Evolutionary conservation across 2,329 filamentous ascomycete genomes (phyloP).

Genomic region (Hypoxylon sp.): DNA sequence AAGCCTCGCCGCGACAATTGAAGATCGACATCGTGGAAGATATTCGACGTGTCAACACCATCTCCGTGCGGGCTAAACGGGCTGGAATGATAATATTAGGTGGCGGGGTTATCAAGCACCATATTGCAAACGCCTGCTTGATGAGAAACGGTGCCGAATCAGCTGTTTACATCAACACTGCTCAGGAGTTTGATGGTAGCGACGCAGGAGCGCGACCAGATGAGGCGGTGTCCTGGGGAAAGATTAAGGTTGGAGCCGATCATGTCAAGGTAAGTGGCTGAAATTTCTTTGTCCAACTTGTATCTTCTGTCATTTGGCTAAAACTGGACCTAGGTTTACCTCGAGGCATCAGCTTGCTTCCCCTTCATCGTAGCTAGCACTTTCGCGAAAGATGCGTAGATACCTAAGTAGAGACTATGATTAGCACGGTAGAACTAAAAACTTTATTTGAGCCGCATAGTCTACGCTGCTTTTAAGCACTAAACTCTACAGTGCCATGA

Average conservation of each 20-base stretch:
- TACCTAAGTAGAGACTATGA: constrained; percentile 13
- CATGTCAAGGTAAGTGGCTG: constrained; percentile 81
- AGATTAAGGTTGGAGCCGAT: constrained; percentile 91
- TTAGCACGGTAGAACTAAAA: constrained; percentile 8
- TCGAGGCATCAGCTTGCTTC: constrained; percentile 76
- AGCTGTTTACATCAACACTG: constrained; percentile 98
- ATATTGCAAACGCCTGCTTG: constrained; percentile 96
- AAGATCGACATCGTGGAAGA: constrained; percentile 94
- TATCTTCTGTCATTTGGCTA: constrained; percentile 19
- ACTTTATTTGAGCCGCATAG: constrained; percentile 15
- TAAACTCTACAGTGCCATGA: constrained; percentile 1
- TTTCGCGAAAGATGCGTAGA: constrained; percentile 69
- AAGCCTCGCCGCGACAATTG: constrained; percentile 84
- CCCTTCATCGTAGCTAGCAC: constrained; percentile 77
- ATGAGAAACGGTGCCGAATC: constrained; percentile 99
- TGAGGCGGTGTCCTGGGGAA: constrained; percentile 98
- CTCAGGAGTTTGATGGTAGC: constrained; percentile 96
- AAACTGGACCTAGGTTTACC: constrained; percentile 66
- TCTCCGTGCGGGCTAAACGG: constrained; percentile 87
- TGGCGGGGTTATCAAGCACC: constrained; percentile 96
- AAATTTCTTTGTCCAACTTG: constrained; percentile 1
- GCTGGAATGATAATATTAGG: constrained; percentile 97
- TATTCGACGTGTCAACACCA: constrained; percentile 91
- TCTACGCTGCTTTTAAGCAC: background rate
- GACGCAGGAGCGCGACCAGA: constrained; percentile 96